Evolutionary conservation across 768 basidiomycete species (phyloP).

Genomic region (Lentinula detonsa): DNA sequence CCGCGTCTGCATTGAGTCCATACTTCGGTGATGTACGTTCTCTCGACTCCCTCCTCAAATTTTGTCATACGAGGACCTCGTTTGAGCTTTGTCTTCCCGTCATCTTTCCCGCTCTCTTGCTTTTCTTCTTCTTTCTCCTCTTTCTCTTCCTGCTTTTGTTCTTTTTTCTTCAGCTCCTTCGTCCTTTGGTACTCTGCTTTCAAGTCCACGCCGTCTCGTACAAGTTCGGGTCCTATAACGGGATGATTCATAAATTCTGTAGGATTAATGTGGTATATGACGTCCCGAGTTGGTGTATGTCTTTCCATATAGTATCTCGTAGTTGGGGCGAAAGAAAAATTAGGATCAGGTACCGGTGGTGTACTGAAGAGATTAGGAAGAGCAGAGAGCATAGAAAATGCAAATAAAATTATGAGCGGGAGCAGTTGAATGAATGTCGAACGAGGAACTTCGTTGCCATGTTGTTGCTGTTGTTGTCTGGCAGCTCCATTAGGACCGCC

Average conservation of each 20-base stretch:
- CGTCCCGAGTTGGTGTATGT: conserved; percentile 59
- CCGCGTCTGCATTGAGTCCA: conserved; percentile 69
- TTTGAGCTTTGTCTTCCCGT: conserved; percentile 17
- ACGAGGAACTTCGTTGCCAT: conserved; percentile 43
- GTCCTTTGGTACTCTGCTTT: conserved; percentile 25
- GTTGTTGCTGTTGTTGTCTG: conserved; percentile 25
- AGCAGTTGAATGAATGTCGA: conserved; percentile 71
- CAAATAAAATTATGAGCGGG: conserved; percentile 79
- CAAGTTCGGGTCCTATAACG: conserved; percentile 64
- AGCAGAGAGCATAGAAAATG: conserved; percentile 77
- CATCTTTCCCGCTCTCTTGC: conserved; percentile 15
- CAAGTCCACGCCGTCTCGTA: conserved; percentile 39
- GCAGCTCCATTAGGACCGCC: conserved; percentile 32
- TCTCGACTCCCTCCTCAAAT: conserved; percentile 79
- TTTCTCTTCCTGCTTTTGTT: conserved; percentile 15
- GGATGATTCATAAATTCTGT: conserved; percentile 75
- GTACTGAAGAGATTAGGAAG: conserved; percentile 72
- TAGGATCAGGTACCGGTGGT: conserved; percentile 68
- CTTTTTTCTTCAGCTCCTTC: conserved; percentile 17
- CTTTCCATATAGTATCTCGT: conserved; percentile 64
- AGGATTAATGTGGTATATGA: conserved; percentile 82
- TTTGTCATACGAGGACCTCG: conserved; percentile 38
- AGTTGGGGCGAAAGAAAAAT: conserved; percentile 63
- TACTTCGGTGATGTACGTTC: conserved; percentile 63
- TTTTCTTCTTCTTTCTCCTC: conserved; percentile 25